phyloP scores from a whole-genome alignment of 352 stramenopile species.

The Phytophthora vignae region DNA sequence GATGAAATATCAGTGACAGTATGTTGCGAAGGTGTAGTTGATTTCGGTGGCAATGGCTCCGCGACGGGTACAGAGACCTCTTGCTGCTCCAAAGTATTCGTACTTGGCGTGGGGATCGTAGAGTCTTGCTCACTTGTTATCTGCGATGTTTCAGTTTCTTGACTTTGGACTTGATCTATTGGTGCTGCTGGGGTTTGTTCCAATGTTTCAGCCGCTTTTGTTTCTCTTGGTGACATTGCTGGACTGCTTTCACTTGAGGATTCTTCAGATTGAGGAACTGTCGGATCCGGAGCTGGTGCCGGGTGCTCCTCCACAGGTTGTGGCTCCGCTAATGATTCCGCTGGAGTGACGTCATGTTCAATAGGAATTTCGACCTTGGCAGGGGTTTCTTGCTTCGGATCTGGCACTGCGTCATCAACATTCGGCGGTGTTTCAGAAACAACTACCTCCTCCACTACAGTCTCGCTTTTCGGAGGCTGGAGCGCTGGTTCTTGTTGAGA shows the following conservation, averaged over 20 bases:
- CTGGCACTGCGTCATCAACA: background rate
- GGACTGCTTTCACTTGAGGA: conserved; percentile 9
- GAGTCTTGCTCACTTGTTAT: background rate
- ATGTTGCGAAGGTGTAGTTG: too few species aligned
- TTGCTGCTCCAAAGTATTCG: background rate
- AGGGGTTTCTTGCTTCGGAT: background rate
- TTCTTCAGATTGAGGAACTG: background rate
- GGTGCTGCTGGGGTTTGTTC: background rate
- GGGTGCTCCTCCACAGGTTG: background rate
- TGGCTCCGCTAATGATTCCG: background rate
- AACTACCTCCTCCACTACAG: background rate
- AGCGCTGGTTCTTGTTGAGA: background rate
- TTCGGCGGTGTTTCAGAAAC: background rate
- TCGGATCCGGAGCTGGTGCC: background rate
- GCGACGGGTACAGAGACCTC: background rate
- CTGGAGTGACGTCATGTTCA: background rate
- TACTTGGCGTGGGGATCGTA: background rate
- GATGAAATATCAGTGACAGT: background rate
- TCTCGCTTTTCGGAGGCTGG: background rate
- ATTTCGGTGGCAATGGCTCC: too few species aligned
- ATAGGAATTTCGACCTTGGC: background rate
- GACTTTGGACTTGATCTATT: background rate
- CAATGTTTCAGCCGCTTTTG: background rate
- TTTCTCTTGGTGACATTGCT: conserved; percentile 1
- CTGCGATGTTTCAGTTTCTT: background rate